Percentiles rank a stretch among this genome's conserved stretches.
These are phyloP conservation scores for Thalassia testudinum DNA, from an alignment of 116 monocot genomes.

Conservation along the genomic window DNA sequence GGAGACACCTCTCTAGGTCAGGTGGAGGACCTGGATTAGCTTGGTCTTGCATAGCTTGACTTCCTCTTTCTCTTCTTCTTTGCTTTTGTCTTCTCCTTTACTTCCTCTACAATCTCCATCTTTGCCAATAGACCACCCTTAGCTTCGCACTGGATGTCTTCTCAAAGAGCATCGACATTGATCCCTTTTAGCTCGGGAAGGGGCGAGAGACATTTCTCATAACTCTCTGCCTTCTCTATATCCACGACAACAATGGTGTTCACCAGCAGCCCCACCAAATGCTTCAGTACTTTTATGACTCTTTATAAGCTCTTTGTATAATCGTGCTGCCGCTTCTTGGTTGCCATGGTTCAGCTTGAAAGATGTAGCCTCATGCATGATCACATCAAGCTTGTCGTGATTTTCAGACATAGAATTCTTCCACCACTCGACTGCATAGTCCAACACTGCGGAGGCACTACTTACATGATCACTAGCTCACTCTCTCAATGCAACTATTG, in stretches of 20 bases:
- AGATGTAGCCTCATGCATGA: conserved; percentile 67
- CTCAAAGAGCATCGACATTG: conserved; percentile 58
- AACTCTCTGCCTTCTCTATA: conserved; percentile 64
- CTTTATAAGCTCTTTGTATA: conserved; percentile 68
- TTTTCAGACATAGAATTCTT: conserved; percentile 71
- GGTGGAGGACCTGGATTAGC: conserved; percentile 89
- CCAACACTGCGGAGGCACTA: conserved; percentile 39
- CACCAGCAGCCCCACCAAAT: conserved; percentile 64
- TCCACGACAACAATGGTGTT: conserved; percentile 42
- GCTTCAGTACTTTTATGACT: conserved; percentile 40
- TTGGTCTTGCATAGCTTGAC: conserved; percentile 78
- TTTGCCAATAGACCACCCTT: conserved; percentile 23
- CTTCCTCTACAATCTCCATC: conserved; percentile 42
- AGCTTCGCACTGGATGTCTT: conserved; percentile 72
- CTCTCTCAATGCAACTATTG: conserved; percentile 61
- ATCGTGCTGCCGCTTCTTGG: conserved; percentile 53
- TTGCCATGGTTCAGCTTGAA: conserved; percentile 69
- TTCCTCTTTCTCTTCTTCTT: conserved; percentile 91
- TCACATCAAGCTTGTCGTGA: conserved; percentile 30
- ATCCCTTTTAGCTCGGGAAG: conserved; percentile 51
- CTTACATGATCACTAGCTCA: conserved; percentile 30
- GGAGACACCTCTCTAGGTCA: conserved; percentile 93
- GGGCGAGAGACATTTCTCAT: conserved; percentile 59
- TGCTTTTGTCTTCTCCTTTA: conserved; percentile 36
- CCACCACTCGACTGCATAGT: conserved; percentile 74